phyloP scores from a whole-genome alignment of 2,329 filamentous ascomycete species.

The Arthrobotrys conoides region DNA sequence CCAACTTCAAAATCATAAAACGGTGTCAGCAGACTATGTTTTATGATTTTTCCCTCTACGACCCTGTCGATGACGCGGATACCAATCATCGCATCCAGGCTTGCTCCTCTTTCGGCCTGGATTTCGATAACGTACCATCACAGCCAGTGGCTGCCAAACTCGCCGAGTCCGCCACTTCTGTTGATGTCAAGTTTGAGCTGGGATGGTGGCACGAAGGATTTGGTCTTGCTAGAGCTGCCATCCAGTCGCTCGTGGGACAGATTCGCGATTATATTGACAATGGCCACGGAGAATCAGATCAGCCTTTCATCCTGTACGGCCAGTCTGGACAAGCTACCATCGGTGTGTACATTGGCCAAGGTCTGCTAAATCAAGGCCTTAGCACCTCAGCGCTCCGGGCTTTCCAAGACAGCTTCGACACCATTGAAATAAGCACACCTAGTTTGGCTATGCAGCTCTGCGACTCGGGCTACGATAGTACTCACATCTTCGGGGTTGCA shows the following conservation, averaged over 20 bases:
- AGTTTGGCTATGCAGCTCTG: constrained; percentile 67
- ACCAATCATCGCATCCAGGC: constrained; percentile 65
- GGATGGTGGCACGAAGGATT: constrained; percentile 64
- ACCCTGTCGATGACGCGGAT: constrained; percentile 65
- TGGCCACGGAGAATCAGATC: constrained; percentile 62
- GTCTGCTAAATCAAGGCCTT: constrained; percentile 64
- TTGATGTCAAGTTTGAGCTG: constrained; percentile 64
- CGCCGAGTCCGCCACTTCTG: constrained; percentile 48
- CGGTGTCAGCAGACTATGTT: constrained; percentile 65
- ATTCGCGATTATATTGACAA: constrained; percentile 65
- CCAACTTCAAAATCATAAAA: constrained; percentile 63
- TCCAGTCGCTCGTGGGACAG: constrained; percentile 64
- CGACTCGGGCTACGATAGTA: constrained; percentile 64
- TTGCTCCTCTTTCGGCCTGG: constrained; percentile 64
- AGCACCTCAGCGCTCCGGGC: constrained; percentile 64
- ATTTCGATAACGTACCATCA: constrained; percentile 58
- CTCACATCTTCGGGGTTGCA: constrained; percentile 66
- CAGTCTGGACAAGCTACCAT: constrained; percentile 65
- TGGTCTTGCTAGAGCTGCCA: constrained; percentile 60
- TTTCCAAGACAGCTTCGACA: constrained; percentile 64
- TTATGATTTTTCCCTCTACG: constrained; percentile 66
- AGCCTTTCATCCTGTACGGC: constrained; percentile 65
- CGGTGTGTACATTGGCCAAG: constrained; percentile 67
- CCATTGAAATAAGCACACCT: constrained; percentile 63
- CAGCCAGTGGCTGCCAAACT: constrained; percentile 31